Percentiles rank a stretch among this genome's conserved stretches.
Conservation (phyloP, 2,329 filamentous ascomycete genomes). For the Fusarium camptoceras region DNA sequence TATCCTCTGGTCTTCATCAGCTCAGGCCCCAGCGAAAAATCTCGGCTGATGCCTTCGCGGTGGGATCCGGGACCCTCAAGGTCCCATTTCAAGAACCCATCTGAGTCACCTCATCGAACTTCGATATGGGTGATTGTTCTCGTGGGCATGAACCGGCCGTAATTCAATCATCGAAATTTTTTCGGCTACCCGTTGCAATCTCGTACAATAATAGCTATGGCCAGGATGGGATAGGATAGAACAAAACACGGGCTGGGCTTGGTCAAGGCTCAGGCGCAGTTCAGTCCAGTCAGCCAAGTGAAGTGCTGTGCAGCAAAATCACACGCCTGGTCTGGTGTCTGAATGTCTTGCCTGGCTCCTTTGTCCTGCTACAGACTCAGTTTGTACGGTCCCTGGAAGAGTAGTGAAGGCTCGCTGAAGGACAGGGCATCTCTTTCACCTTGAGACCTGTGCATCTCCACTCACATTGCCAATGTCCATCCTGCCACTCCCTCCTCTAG, state of each 20-base stretch:
- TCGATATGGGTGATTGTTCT: conserved; percentile 38
- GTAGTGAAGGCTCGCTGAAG: conserved; percentile 19
- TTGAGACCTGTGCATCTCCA: conserved; percentile 19
- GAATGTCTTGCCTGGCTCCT: conserved; percentile 39
- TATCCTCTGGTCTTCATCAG: conserved; percentile 45
- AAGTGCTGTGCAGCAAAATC: conserved; percentile 29
- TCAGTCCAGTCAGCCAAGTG: conserved; percentile 25
- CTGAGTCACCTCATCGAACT: conserved; percentile 47
- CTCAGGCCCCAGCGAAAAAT: conserved; percentile 45
- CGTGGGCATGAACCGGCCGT: conserved; percentile 35
- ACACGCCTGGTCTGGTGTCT: conserved; percentile 45
- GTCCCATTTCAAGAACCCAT: conserved; percentile 27
- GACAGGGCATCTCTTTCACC: conserved; percentile 23
- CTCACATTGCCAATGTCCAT: conserved; percentile 9
- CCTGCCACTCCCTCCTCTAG: conserved; percentile 30
- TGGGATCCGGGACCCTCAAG: conserved; percentile 46
- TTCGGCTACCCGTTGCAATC: conserved; percentile 36
- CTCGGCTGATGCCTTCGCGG: conserved; percentile 48
- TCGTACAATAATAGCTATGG: conserved; percentile 25
- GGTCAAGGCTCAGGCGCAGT: conserved; percentile 20
- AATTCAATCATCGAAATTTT: conserved; percentile 33
- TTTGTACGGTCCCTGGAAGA: conserved; percentile 5
- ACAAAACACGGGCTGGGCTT: conserved; percentile 9
- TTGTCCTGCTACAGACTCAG: conserved; percentile 15
- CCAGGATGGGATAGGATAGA: conserved; percentile 22